Base-by-base conservation (phyloP, 257 asterid genomes). In the Henckelia pumila region DNA sequence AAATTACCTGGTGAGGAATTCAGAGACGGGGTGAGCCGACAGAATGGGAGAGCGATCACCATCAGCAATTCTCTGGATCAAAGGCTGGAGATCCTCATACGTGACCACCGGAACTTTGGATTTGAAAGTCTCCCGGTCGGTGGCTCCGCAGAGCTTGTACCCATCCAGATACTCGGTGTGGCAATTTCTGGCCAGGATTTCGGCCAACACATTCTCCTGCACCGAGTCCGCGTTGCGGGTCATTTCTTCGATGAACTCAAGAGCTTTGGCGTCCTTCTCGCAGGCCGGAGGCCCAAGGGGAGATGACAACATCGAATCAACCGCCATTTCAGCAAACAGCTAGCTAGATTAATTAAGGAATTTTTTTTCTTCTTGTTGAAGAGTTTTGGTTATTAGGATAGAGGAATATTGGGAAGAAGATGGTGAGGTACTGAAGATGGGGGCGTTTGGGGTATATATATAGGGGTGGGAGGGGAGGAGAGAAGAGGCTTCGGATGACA, bases 21-120 rank as follows among this genome's bases (percentile, higher is more conserved):
- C 85, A 4, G 78, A 63, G 57, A 80, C 35, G 28, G 86, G 84
- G 14, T 66, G 75, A 62, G 79, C 75, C 4, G 77, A 72, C 19
- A 82, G 47, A 56, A 82, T 82, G 0, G 80, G 84, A 25, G 86
- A 81, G 21, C 77, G 69, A 52, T 81, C 83, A 24, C 86, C 86
- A 7, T 76, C 67, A 0, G 84, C 84, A 3, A 75, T 75, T 63
- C 79, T 61, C 6, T 75, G 75, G 29, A 75, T 75, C 67, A 69
- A 67, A 7, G 75, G 72, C 29, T 70, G 63, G 58, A 75, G 58
- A 70, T 75, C 79, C n/a, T 69, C 75, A 50, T 75, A 69, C 28
- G 73, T 66, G 3, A 73, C 66, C 7, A 66, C 37, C 13, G 77
- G 73, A 13, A 73, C 13, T 23, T 23, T 24, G 3, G 77, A 66